These are phyloP conservation scores for Flaveria bidentis DNA, from an alignment of 129 eudicot genomes.

Conservation along the genomic window DNA sequence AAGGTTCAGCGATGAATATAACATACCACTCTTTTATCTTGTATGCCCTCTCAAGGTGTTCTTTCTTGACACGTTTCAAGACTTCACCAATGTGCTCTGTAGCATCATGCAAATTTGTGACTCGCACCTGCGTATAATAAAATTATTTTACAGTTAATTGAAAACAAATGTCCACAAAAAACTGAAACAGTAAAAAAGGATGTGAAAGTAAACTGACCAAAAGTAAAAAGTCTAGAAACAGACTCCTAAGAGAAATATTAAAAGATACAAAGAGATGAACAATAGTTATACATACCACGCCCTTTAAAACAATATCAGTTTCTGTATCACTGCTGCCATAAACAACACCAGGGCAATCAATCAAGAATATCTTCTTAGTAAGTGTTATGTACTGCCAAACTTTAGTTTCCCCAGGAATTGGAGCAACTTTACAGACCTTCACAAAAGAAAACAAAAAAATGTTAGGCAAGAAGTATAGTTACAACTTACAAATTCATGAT, in stretches of 20 bases:
- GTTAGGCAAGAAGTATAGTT: background rate
- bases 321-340: slow-evolving; percentile 84
- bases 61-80: slow-evolving; percentile 82
- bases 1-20: background rate
- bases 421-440: slow-evolving; percentile 98
- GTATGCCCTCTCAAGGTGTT: slow-evolving; percentile 87
- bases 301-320: slow-evolving; percentile 95
- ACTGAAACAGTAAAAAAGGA: background rate
- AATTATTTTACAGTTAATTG: background rate
- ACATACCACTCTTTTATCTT: slow-evolving; percentile 79
- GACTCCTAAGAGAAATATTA: background rate
- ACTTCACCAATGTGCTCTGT: slow-evolving; percentile 97
- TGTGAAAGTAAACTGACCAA: background rate
- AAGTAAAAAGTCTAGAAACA: slow-evolving; percentile 1
- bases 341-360: slow-evolving; percentile 99
- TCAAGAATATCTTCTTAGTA: slow-evolving; percentile 91
- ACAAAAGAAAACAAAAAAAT: background rate
- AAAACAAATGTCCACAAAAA: background rate
- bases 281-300: slow-evolving; percentile 67
- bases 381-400: slow-evolving; percentile 99
- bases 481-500: background rate
- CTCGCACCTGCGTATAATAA: slow-evolving; percentile 68
- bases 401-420: slow-evolving; percentile 99
- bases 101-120: slow-evolving; percentile 89
- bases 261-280: background rate